Conservation (phyloP, 176 grass and related monocot genomes). For the Oropetium thomaeum region DNA sequence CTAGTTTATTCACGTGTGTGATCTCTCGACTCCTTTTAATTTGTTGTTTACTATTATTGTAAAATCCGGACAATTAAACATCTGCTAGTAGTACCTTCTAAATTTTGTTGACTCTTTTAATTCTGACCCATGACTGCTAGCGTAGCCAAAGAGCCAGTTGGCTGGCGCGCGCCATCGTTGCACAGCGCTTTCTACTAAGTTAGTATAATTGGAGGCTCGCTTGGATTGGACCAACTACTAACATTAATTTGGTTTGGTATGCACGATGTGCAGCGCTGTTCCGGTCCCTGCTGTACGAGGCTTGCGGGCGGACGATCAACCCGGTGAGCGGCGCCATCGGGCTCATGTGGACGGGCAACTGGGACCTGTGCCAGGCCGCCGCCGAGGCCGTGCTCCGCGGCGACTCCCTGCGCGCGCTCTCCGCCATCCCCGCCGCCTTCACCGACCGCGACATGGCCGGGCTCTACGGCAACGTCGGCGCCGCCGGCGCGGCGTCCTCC, state of each 20-base stretch:
- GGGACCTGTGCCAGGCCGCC: conserved; percentile 83
- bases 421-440: conserved; percentile 36
- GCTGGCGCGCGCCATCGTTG: no score
- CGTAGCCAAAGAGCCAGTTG: not conserved
- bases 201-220: no score
- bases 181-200: no score
- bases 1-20: not conserved
- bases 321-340: conserved; percentile 74
- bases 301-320: conserved; percentile 74
- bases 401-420: conserved; percentile 44
- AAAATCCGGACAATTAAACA: no score
- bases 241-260: no score
- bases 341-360: conserved; percentile 75
- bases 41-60: no score
- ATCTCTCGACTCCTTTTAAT: not conserved
- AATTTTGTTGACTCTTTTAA: not conserved
- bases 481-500: not conserved
- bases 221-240: no score
- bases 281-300: conserved; percentile 72
- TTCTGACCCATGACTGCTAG: not conserved
- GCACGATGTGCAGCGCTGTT: conserved; percentile 51
- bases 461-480: conserved; percentile 45
- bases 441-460: conserved; percentile 44
- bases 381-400: conserved; percentile 65
- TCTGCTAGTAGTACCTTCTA: no score